phyloP scores from a whole-genome alignment of 768 basidiomycete genomes.

The Mycena albidolilacea region DNA sequence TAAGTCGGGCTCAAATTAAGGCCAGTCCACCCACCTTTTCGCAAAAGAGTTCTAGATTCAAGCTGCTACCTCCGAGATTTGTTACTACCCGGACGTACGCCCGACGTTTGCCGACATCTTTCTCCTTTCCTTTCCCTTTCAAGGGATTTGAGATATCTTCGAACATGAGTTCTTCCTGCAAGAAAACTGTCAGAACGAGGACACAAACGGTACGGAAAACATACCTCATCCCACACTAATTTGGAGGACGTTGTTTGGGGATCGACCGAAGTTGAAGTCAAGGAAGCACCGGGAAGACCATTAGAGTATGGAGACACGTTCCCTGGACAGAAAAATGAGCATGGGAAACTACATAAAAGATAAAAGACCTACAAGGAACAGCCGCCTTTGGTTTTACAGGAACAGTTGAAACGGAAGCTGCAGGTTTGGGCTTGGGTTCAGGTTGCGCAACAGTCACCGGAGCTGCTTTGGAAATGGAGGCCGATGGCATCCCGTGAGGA shows the following conservation, averaged over 20 bases:
- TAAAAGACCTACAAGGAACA: constrained; percentile 72
- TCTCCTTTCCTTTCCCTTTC: constrained; percentile 93
- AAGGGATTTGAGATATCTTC: constrained; percentile 87
- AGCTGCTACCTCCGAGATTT: constrained; percentile 87
- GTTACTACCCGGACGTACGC: constrained; percentile 98
- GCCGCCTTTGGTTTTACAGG: constrained; percentile 67
- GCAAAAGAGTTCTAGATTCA: constrained; percentile 89
- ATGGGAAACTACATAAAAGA: background rate
- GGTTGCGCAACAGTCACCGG: constrained; percentile 53
- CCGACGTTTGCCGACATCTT: constrained; percentile 90
- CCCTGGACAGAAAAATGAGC: constrained; percentile 63
- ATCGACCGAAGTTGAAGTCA: constrained; percentile 94
- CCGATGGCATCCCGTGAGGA: constrained; percentile 81
- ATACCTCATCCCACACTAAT: constrained; percentile 94
- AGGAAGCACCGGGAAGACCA: constrained; percentile 90
- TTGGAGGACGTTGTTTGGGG: constrained; percentile 78
- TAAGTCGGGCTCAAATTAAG: constrained; percentile 2
- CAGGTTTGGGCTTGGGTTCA: constrained; percentile 49
- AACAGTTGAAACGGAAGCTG: constrained; percentile 51
- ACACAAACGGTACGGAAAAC: constrained; percentile 31
- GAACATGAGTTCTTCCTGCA: constrained; percentile 96
- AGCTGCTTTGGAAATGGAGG: constrained; percentile 56
- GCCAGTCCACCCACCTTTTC: constrained; percentile 74
- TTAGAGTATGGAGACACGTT: constrained; percentile 93
- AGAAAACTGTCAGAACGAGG: background rate